Evolutionary conservation across 2,329 filamentous ascomycete genomes (phyloP).

Genomic region (Nemania sp.): DNA sequence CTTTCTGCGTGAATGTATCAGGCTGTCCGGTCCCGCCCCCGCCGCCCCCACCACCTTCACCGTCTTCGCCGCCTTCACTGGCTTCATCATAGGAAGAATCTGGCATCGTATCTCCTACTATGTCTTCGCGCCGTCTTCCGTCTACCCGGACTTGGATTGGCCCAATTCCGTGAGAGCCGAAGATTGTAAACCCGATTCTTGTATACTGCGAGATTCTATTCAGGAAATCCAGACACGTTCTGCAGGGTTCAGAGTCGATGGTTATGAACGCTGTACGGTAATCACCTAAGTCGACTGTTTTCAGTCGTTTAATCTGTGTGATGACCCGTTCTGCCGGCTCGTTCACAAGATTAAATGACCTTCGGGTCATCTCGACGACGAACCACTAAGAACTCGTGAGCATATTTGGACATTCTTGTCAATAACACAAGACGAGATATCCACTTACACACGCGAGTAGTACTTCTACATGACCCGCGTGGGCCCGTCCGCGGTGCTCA

Average conservation of each 20-base stretch:
- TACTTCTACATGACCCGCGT: constrained; percentile 35
- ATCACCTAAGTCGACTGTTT: constrained; percentile 7
- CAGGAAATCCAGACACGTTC: constrained; percentile 28
- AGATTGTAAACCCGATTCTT: constrained; percentile 21
- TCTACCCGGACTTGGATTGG: constrained; percentile 26
- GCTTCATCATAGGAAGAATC: constrained; percentile 26
- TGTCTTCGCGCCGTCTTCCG: constrained; percentile 20
- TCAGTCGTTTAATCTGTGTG: constrained; percentile 18
- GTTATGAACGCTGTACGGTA: constrained; percentile 23
- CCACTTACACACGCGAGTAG: constrained; percentile 26
- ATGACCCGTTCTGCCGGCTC: constrained; percentile 15
- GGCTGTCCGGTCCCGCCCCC: no score
- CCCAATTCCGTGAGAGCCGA: constrained; percentile 23
- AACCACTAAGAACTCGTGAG: constrained; percentile 5
- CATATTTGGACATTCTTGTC: neutral
- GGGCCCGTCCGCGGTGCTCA: constrained; percentile 28
- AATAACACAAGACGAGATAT: neutral
- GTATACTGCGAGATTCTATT: constrained; percentile 28
- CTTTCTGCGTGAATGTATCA: no score
- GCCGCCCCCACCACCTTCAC: neutral
- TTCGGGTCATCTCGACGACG: neutral
- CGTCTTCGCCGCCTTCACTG: neutral
- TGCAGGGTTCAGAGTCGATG: constrained; percentile 32
- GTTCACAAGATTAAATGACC: neutral
- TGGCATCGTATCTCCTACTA: constrained; percentile 22